Conservation (phyloP, 106 monocot species). For the Amphibolis antarctica region DNA sequence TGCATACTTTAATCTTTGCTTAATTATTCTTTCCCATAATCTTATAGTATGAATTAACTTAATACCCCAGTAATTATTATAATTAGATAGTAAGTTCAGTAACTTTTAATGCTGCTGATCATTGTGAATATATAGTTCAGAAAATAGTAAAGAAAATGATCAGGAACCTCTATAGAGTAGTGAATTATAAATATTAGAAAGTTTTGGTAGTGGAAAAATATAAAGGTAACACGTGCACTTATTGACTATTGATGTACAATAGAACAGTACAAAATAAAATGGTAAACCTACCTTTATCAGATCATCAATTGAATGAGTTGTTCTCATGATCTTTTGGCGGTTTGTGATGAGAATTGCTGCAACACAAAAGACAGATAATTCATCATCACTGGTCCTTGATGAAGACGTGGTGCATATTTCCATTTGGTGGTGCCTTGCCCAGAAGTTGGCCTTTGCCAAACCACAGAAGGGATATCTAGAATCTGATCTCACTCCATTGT, state of each 20-base stretch:
- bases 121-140: no score
- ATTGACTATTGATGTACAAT: not conserved
- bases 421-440: slow-evolving; percentile 39
- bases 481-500: slow-evolving; percentile 32
- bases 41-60: no score
- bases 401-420: slow-evolving; percentile 12
- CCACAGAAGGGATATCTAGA: slow-evolving; percentile 83
- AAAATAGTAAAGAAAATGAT: no score
- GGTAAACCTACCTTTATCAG: slow-evolving; percentile 60
- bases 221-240: not conserved
- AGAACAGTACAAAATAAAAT: not conserved
- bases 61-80: no score
- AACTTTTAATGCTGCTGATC: no score
- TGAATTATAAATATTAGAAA: no score
- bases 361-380: slow-evolving; percentile 86
- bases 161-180: no score
- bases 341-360: slow-evolving; percentile 89
- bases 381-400: slow-evolving; percentile 49
- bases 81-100: no score
- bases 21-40: no score
- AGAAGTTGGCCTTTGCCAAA: slow-evolving; percentile 64
- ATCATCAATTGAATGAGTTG: slow-evolving; percentile 84
- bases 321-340: slow-evolving; percentile 83
- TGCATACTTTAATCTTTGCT: no score
- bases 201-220: no score